Percentiles rank a stretch among this genome's conserved stretches.
Conservation (phyloP, 805 yeast species). For the Lachancea lanzarotensis region DNA sequence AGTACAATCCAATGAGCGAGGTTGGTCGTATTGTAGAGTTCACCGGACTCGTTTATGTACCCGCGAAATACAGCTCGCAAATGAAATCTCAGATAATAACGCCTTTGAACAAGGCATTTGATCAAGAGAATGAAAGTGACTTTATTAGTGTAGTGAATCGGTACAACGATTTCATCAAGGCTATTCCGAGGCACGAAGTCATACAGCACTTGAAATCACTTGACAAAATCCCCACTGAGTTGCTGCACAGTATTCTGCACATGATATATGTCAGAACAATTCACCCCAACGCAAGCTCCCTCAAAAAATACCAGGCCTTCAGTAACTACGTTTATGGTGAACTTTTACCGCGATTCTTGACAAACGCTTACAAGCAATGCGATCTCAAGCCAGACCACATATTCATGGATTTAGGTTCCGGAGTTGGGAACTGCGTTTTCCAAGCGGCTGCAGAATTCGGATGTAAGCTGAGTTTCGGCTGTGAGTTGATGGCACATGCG, state of each 20-base stretch:
- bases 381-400: constrained; percentile 44
- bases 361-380: constrained; percentile 58
- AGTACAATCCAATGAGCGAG: constrained; percentile 31
- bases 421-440: constrained; percentile 86
- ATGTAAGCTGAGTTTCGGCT: constrained; percentile 69
- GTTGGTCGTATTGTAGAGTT: constrained; percentile 30
- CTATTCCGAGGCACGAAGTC: constrained; percentile 33
- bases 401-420: constrained; percentile 89
- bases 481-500: constrained; percentile 84
- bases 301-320: constrained; percentile 73
- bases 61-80: constrained; percentile 11
- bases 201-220: constrained; percentile 27
- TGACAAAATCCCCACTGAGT: constrained; percentile 34
- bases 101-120: constrained; percentile 22
- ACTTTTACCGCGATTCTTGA: constrained; percentile 67
- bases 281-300: constrained; percentile 59
- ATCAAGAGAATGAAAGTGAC: constrained; percentile 22
- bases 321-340: constrained; percentile 91
- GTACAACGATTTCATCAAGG: constrained; percentile 38
- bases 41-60: constrained; percentile 21
- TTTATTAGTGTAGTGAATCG: constrained; percentile 34
- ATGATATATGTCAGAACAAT: constrained; percentile 73
- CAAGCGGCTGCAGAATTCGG: constrained; percentile 88
- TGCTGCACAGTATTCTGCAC: constrained; percentile 62
- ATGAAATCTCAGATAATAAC: constrained; percentile 14